Base-by-base conservation (phyloP, 176 grass and related monocot genomes). In the Carex myosuroides region DNA sequence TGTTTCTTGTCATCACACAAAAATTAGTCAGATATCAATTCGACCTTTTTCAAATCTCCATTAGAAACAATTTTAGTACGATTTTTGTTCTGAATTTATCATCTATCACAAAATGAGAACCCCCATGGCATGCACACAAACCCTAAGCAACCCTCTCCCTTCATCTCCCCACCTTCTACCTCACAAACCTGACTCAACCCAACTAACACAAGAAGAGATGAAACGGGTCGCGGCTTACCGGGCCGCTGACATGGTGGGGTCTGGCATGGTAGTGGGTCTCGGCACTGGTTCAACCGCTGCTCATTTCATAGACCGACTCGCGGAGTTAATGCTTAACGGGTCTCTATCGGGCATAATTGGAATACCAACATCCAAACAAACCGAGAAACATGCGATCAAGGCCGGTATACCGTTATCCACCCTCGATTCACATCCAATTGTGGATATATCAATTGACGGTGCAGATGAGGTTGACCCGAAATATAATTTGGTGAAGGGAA, bases 401-500 rank as follows among this genome's bases (percentile, higher is more conserved):
- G 75, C 53, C 4, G 64, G 76, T 10, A 81, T 86, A 62, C 85
- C 85, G 12, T 56, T 86, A 29, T 81, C 85, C 46, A 80, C 77
- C n/a, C 85, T 86, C 77, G 17, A 81, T 59, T 56, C 85, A 7
- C 85, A 86, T n/a, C 75, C 85, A 3, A 20, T 80, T 13, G 66
- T 81, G 8, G 63, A 60, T 69, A 86, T 94, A 70, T 92, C 90
- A 77, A 92, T 94, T 32, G 92, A 94, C 52, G 92, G 90, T 85
- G 90, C 92, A 13, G 92, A 94, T 79, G 92, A 94, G 84, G 92
- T 94, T 41, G 92, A 94, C 87, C 74, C 90, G 24, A 76, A 77
- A 53, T 88, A 92, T 60, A 94, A 94, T 88, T 87, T 94, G 87
- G 90, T 92, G 37, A 94, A 94, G 80, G 92, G 92, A 33, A 86